Evolutionary conservation across 2,329 filamentous ascomycete genomes (phyloP).

Genomic region (Knufia petricola): DNA sequence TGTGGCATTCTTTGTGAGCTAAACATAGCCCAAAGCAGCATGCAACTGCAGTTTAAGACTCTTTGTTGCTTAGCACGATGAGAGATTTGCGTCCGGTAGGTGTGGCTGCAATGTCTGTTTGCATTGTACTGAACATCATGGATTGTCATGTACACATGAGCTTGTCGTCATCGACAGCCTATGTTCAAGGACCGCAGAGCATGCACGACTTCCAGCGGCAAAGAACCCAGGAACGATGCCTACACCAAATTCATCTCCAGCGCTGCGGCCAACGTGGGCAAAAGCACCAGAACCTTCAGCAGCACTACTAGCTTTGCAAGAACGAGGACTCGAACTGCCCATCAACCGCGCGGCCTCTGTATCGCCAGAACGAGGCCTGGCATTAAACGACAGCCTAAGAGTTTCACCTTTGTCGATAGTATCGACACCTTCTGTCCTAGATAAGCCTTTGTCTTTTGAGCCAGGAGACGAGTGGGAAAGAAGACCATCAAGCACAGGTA

Average conservation of each 20-base stretch:
- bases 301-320: constrained; percentile 18
- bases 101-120: not conserved
- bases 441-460: constrained; percentile 18
- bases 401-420: constrained; percentile 8
- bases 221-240: not conserved
- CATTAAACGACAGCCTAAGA: not conserved
- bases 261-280: not conserved
- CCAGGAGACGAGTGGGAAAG: constrained; percentile 13
- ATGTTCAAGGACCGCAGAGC: not conserved
- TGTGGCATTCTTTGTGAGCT: not conserved
- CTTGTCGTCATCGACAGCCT: not conserved
- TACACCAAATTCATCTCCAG: not conserved
- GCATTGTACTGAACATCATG: not conserved
- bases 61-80: not conserved
- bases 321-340: constrained; percentile 17
- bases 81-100: not conserved
- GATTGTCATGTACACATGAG: too few relatives aligned
- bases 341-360: constrained; percentile 8
- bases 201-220: not conserved
- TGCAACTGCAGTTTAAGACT: not conserved
- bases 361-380: constrained; percentile 11
- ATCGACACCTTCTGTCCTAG: constrained; percentile 16
- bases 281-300: constrained; percentile 17
- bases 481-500: constrained; percentile 19
- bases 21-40: constrained; percentile 1